Evolutionary conservation across 805 yeast species (phyloP), one percentile per base, ranked within the genome.

Genomic region (Jamesozyma rosinii): DNA sequence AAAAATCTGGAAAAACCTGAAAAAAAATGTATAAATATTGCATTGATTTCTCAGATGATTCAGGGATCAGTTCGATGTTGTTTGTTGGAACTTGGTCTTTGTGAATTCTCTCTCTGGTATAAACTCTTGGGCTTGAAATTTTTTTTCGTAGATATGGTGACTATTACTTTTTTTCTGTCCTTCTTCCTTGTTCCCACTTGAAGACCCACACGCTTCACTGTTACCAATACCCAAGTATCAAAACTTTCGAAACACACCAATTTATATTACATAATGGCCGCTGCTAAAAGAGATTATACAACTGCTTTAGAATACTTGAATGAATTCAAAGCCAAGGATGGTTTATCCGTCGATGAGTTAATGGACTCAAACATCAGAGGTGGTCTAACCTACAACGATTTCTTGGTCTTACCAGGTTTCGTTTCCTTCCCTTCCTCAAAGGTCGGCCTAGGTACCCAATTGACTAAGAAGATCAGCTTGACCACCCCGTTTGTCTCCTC

Each of bases 361-460:
- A 85, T 92, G 83, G 95, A 92, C 71, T 87, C 97, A 41, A 71
- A 77, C 54, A 66, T 71, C 56, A 83, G 92, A 70, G 98, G 98
- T 66, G 98, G 98, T 46, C 78, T 92, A 63, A 92, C 98, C 53
- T 92, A 92, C 74, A 92, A 92, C 64, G 98, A 92, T 71, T 87
- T 92, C 67, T 76, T 92, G 67, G 76, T 92, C 56, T 77, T 92
- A 58, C 98, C 98, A 53, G 97, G 97, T 51, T 86, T 87, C 72
- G 85, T 90, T 61, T 75, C 79, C 58, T 89, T 89, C 72, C 85
- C 96, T 49, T 77, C 97, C 26, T 73, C 81, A 42, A 69, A 55
- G 19, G 97, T 92, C 48, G 68, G 71, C 40, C 74, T 90, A 64
- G 95, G 89, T 55, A 76, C 95, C 51, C 83, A 77, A 67, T 74